A percentile compares a stretch with the other conserved stretches of the same genome.
Evolutionary conservation across 202 grass and related monocot species (phyloP).

Genomic region (Musa balbisiana): DNA sequence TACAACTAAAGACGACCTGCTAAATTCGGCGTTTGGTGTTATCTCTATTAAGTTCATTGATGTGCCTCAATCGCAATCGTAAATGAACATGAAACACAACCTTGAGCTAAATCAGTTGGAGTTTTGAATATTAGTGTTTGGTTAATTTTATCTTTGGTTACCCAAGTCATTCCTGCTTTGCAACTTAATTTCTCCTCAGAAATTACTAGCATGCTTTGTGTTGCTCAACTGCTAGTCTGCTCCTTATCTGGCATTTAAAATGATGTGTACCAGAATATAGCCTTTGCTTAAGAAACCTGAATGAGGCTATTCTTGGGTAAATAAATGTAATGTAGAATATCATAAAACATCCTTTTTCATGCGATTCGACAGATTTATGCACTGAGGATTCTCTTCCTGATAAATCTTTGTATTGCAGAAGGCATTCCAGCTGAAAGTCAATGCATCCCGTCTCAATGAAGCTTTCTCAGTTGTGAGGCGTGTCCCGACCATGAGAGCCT

Average conservation of each 20-base stretch:
- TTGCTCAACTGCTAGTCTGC: neutral
- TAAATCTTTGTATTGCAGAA: conserved; percentile 34
- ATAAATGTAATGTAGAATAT: neutral
- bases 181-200: neutral
- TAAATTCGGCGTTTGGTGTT: too few species aligned
- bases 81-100: too few species aligned
- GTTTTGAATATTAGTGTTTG: neutral
- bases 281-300: neutral
- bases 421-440: conserved; percentile 61
- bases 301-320: neutral
- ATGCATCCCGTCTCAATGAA: conserved; percentile 57
- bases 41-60: too few species aligned
- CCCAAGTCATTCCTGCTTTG: neutral
- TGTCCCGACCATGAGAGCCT: conserved; percentile 39
- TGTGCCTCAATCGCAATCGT: too few species aligned
- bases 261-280: neutral
- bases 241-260: neutral
- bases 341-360: neutral
- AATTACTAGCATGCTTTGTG: neutral
- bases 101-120: neutral
- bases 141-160: neutral
- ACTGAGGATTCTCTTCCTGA: too few species aligned
- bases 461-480: conserved; percentile 49
- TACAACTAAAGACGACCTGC: too few species aligned
- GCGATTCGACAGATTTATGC: neutral